Conservation (phyloP, 2,329 filamentous ascomycete species). For the Venturia nashicola region DNA sequence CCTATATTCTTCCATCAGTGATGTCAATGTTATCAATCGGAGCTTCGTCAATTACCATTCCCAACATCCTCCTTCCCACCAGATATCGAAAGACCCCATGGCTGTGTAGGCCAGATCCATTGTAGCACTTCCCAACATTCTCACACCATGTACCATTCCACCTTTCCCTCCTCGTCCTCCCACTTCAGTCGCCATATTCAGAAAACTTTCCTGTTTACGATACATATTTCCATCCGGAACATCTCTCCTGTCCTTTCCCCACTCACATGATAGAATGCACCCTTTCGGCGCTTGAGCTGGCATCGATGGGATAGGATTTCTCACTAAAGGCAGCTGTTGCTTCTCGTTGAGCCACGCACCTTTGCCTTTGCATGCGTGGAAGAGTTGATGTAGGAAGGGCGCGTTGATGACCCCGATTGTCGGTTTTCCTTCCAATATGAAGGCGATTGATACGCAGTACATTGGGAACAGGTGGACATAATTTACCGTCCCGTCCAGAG, state of each 20-base stretch:
- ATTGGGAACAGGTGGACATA: conserved; percentile 71
- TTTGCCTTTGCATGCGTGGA: conserved; percentile 51
- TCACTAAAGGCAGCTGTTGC: conserved; percentile 49
- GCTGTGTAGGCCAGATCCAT: conserved; percentile 64
- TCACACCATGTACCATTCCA: conserved; percentile 67
- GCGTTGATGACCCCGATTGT: conserved; percentile 61
- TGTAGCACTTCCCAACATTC: conserved; percentile 56
- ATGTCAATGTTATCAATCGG: background rate
- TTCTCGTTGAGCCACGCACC: conserved; percentile 60
- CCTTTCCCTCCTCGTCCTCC: conserved; percentile 52
- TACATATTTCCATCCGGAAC: conserved; percentile 53
- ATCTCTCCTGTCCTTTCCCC: conserved; percentile 67
- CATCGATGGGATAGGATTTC: conserved; percentile 49
- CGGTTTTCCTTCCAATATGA: conserved; percentile 47
- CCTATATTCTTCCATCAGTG: conserved; percentile 21
- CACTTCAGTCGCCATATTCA: conserved; percentile 61
- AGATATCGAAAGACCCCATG: conserved; percentile 65
- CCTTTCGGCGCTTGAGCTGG: conserved; percentile 52
- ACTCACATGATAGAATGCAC: conserved; percentile 65
- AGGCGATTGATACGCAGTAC: conserved; percentile 69
- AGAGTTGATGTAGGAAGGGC: conserved; percentile 56
- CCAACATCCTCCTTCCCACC: conserved; percentile 76
- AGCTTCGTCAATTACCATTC: conserved; percentile 46
- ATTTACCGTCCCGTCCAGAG: conserved; percentile 67
- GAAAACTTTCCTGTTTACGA: conserved; percentile 61